These are phyloP conservation scores for Sphaerulina vaccinii DNA, from an alignment of 2,329 filamentous ascomycete species.

Conservation along the genomic window DNA sequence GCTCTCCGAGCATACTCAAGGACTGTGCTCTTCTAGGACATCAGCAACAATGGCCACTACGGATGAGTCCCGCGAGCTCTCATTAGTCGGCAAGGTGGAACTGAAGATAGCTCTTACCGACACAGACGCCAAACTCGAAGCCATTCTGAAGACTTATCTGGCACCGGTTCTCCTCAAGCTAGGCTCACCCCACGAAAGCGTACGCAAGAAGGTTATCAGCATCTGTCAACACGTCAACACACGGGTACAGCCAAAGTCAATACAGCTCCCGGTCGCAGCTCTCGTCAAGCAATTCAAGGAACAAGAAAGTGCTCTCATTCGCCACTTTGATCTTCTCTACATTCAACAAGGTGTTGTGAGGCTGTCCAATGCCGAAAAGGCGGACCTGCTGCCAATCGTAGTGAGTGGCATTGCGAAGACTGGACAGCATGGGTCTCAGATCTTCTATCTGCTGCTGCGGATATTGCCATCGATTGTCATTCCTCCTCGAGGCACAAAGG, in stretches of 20 bases:
- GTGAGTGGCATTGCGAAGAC: conserved; percentile 64
- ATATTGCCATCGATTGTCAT: conserved; percentile 69
- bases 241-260: conserved; percentile 58
- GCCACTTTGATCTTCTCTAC: conserved; percentile 85
- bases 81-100: conserved; percentile 81
- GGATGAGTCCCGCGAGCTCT: conserved; percentile 69
- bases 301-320: conserved; percentile 68
- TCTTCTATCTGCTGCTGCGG: conserved; percentile 81
- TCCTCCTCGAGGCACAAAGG: conserved; percentile 73
- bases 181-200: conserved; percentile 72
- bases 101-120: conserved; percentile 79
- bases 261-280: conserved; percentile 79
- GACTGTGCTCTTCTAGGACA: background rate
- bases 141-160: conserved; percentile 75
- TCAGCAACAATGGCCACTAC: conserved; percentile 10
- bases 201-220: conserved; percentile 75
- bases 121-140: conserved; percentile 78
- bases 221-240: conserved; percentile 72
- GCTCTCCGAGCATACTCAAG: background rate
- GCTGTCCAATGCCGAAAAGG: conserved; percentile 61
- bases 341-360: conserved; percentile 78
- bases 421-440: conserved; percentile 58
- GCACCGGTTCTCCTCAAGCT: conserved; percentile 82
- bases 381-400: conserved; percentile 69
- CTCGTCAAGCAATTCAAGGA: conserved; percentile 89